These are phyloP conservation scores for Arthrobotrys entomopaga DNA, from an alignment of 2,329 filamentous ascomycete species.

Conservation along the genomic window DNA sequence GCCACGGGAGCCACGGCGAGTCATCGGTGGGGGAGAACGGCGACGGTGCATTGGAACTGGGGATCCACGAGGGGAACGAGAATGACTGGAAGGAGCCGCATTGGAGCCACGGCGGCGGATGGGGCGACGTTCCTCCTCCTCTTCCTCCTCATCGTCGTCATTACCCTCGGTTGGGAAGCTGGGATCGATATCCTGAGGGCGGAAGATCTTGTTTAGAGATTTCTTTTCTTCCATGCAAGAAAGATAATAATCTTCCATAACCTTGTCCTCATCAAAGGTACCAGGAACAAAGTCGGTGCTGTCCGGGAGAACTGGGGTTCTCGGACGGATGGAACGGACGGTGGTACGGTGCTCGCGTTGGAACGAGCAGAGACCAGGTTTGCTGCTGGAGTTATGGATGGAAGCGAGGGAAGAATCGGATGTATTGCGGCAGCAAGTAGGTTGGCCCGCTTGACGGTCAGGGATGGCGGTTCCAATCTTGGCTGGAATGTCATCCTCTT, in stretches of 20 bases:
- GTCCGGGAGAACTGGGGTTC: slow-evolving; percentile 86
- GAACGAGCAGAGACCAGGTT: slow-evolving; percentile 57
- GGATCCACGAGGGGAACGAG: slow-evolving; percentile 62
- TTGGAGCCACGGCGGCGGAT: slow-evolving; percentile 67
- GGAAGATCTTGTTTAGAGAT: slow-evolving; percentile 79
- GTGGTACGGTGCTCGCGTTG: slow-evolving; percentile 59
- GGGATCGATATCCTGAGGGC: slow-evolving; percentile 97
- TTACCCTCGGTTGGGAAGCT: slow-evolving; percentile 96
- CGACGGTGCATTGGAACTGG: slow-evolving; percentile 63
- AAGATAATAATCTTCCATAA: slow-evolving; percentile 92
- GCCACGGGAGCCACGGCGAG: slow-evolving; percentile 55
- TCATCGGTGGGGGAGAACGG: slow-evolving; percentile 61
- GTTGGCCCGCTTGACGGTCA: slow-evolving; percentile 54
- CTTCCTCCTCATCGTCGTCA: slow-evolving; percentile 77
- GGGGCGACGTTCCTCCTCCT: slow-evolving; percentile 66
- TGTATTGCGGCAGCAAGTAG: slow-evolving; percentile 64
- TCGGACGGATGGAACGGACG: slow-evolving; percentile 70
- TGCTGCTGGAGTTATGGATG: slow-evolving; percentile 60
- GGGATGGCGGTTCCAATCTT: slow-evolving; percentile 44
- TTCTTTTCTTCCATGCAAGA: slow-evolving; percentile 83
- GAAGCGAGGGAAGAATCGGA: slow-evolving; percentile 73
- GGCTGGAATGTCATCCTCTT: slow-evolving; percentile 62
- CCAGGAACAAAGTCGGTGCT: slow-evolving; percentile 99
- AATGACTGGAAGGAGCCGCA: slow-evolving; percentile 65
- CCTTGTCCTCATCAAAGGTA: slow-evolving; percentile 92